These are phyloP conservation scores for Eimeria sp. DNA, from an alignment of 169 alveolate genomes.

Conservation along the genomic window DNA sequence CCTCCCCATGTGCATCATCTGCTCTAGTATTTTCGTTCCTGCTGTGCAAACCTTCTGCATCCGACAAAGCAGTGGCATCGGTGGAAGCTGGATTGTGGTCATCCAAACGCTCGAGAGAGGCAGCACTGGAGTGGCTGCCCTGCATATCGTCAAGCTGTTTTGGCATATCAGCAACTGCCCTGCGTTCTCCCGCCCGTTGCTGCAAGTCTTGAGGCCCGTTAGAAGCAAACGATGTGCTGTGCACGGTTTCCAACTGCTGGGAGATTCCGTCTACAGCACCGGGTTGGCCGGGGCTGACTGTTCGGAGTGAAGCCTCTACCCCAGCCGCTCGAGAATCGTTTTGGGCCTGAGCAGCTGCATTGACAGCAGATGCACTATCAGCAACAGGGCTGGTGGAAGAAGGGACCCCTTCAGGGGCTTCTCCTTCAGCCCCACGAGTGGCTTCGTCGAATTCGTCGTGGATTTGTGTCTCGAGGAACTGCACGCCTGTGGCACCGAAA, in stretches of 20 bases:
- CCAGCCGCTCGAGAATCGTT: background rate
- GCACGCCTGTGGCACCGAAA: constrained; percentile 92
- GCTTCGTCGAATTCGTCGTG: constrained; percentile 37
- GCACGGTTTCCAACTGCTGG: background rate
- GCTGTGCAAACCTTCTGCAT: background rate
- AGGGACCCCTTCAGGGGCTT: background rate
- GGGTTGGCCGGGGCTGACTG: background rate
- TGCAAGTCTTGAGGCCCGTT: background rate
- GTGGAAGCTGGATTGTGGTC: background rate
- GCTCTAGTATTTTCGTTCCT: background rate
- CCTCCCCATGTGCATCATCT: background rate
- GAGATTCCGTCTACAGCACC: background rate
- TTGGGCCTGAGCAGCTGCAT: background rate
- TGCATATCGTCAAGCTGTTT: background rate
- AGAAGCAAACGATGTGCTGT: background rate
- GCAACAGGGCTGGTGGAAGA: background rate
- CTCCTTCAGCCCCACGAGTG: constrained; percentile 1
- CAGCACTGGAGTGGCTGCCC: background rate
- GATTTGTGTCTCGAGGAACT: constrained; percentile 83
- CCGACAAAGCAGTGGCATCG: background rate
- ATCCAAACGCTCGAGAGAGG: background rate
- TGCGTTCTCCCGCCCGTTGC: background rate
- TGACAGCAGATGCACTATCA: background rate
- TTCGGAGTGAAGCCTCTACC: background rate
- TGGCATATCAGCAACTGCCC: background rate